These are phyloP conservation scores for Globisporangium polare DNA, from an alignment of 352 stramenopile species.

Conservation along the genomic window DNA sequence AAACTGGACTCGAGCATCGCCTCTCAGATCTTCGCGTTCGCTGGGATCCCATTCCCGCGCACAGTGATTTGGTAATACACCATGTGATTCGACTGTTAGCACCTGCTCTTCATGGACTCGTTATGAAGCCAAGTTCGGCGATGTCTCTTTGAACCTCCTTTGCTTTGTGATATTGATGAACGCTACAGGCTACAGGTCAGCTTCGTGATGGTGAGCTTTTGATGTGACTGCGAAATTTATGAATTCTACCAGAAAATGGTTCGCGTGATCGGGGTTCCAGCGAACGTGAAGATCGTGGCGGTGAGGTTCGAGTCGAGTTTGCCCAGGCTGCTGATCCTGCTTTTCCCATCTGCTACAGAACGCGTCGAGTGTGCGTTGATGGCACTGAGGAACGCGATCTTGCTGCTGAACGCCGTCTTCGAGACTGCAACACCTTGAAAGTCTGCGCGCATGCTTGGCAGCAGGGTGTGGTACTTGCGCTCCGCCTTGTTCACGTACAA, in stretches of 20 bases:
- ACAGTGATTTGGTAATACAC: not conserved
- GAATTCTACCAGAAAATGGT: not conserved
- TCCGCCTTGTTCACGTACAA: not conserved
- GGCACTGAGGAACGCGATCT: not conserved
- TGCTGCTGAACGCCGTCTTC: not conserved
- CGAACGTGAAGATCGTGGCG: not conserved
- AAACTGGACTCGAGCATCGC: slow-evolving; percentile 5
- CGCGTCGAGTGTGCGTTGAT: not conserved
- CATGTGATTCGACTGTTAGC: not conserved
- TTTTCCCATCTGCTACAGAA: too few relatives aligned
- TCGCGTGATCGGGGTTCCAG: not conserved
- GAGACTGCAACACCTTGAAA: not conserved
- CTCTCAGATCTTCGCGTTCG: slow-evolving; percentile 2
- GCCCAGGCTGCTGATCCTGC: not conserved
- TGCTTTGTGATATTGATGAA: not conserved
- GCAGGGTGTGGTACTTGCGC: not conserved
- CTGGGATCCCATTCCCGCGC: slow-evolving; percentile 6
- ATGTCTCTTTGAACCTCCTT: not conserved
- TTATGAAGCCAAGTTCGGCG: not conserved
- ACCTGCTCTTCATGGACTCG: too few relatives aligned
- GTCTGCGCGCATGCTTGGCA: not conserved
- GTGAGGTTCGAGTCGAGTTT: not conserved
- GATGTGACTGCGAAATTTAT: not conserved
- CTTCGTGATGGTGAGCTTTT: not conserved
- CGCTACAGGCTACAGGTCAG: not conserved